These are phyloP conservation scores for Phytopythium cucurbitacearum DNA, from an alignment of 352 stramenopile species.

Conservation along the genomic window DNA sequence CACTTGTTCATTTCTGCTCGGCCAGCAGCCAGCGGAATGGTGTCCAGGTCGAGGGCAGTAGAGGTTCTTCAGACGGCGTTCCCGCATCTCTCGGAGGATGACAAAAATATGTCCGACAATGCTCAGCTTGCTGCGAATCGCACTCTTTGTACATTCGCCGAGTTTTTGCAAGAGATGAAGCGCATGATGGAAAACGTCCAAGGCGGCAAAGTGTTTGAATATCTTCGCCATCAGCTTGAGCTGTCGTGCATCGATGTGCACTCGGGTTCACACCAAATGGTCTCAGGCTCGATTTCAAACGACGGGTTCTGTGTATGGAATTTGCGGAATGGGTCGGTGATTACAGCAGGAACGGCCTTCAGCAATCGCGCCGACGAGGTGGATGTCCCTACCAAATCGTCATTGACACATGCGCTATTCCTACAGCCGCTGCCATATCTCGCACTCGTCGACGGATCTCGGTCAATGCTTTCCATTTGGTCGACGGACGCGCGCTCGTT, in stretches of 20 bases:
- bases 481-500: no score
- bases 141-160: constrained; percentile 1
- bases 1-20: constrained; percentile 18
- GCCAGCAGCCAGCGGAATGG: not conserved
- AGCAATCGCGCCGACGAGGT: not conserved
- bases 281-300: constrained; percentile 27
- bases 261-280: constrained; percentile 13
- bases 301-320: constrained; percentile 48
- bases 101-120: not conserved
- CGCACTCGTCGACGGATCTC: no score
- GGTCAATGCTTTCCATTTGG: no score
- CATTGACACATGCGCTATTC: constrained; percentile 10
- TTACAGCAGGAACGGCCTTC: constrained; percentile 8
- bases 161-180: constrained; percentile 13
- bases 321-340: constrained; percentile 26
- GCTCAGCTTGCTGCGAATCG: constrained; percentile 1
- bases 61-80: constrained; percentile 19
- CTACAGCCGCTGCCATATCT: no score
- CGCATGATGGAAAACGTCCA: constrained; percentile 1
- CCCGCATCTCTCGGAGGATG: constrained; percentile 1
- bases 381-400: not conserved
- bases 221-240: not conserved
- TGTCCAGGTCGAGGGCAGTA: constrained; percentile 13
- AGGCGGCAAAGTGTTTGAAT: not conserved
- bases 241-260: constrained; percentile 32